Base-by-base conservation (phyloP, 2,329 filamentous ascomycete species). In the Neonectria ditissima region DNA sequence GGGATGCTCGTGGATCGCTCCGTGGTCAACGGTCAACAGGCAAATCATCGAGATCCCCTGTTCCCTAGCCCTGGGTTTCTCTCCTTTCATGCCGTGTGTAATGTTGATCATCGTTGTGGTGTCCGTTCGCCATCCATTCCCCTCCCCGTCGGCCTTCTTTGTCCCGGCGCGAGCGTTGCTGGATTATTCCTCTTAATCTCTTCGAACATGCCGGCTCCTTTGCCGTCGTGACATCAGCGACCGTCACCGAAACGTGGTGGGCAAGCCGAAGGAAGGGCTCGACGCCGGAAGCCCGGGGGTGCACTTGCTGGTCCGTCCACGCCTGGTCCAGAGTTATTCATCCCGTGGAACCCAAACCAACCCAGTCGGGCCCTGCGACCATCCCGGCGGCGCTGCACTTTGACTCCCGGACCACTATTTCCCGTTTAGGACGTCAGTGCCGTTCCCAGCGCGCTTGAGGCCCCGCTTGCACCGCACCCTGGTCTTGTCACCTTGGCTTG, bases 21-120 rank as follows among this genome's bases (percentile, higher is more conserved):
- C 66, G 69, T 67, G 68, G 69, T 70, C 69, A 74, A 74, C 72
- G 71, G 70, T 73, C 72, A 62, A 73, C 69, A 66, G 58, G 67
- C 47, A 65, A 69, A 68, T 68, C 65, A 63, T 54, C 56, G 26
- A 53, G 50, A 72, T 62, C 71, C 71, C 34, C 57, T 69, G 71
- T 57, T 68, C 68, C 67, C 63, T 68, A 57, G 41, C 32, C 51
- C 44, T 65, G 45, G 51, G 61, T 57, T 61, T 69, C 59, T 50
- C 62, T 66, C 68, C 62, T 66, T 63, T 63, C 64, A 53, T 65
- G 60, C 51, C 58, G 55, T 63, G 60, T 58, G 65, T 71, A 59
- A 47, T 66, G 69, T 68, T 67, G 63, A 65, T 65, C 59, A 65
- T 63, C 62, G 59, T 56, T 45, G 62, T 57, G 22, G 47, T 61